Evolutionary conservation across 176 grass and related monocot genomes (phyloP), one percentile per base, ranked within the genome.

Genomic region (Guadua angustifolia): DNA sequence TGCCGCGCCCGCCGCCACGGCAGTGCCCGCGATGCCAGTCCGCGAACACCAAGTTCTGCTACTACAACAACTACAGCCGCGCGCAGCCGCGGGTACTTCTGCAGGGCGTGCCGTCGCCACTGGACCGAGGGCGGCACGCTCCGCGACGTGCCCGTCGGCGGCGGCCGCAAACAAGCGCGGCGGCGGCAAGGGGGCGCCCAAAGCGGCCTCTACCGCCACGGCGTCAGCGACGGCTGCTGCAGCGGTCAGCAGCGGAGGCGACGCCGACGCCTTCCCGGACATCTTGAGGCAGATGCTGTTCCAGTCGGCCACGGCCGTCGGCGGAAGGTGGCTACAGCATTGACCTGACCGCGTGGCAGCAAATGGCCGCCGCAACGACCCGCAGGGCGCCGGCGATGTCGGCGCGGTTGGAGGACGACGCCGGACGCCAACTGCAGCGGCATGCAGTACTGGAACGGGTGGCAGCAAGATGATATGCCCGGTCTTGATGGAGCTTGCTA

Each of bases 1-100:
- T 65, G 76, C 88, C 69, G 73, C 84, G 91, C 75, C 93, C 83
- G 74, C 93, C 93, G 47, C 85, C 91, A 60, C 43, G 91, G 82
- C 86, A 79, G 86, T 98, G 93, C 78, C 93, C 93, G 74, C 78
- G 96, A 14, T 99, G 96, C 85, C 70, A 69, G 57, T 99, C 96
- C 1, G 85, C 63, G 25, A 91, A 94, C 90, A 97, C 95, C 76
- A 97, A 97, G 83, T 97, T 97, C 92, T 98, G 95, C 82, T 98
- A 98, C 88, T 98, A 94, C 89, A 98, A 98, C 90, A 98, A 98
- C 79, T 93, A 98, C 87, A 99, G 91, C 89, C 84, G 83, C 63
- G 9, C 84, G 82, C 96, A 99, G 85, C 96, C 96, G 24, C 93
- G 96, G 96, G 5, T 86, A 90, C 89, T 66, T 94, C 66, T 99